Conservation (phyloP, 2,329 filamentous ascomycete genomes). For the Penicillium sp. region DNA sequence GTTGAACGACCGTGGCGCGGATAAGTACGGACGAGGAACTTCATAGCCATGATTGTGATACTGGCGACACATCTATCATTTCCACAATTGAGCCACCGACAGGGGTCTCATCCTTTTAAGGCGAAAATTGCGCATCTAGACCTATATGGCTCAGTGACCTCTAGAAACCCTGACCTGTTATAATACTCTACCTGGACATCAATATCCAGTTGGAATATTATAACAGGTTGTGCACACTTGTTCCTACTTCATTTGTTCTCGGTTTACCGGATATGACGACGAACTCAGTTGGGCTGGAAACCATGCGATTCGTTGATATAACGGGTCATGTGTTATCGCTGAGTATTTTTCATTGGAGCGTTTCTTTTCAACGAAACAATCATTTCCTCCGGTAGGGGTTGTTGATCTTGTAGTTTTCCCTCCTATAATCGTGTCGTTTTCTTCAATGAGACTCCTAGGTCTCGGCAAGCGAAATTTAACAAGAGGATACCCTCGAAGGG, state of each 20-base stretch:
- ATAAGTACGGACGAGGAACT: not conserved
- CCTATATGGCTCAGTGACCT: not conserved
- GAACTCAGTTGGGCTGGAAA: not conserved
- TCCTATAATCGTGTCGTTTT: not conserved
- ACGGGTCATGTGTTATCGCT: not conserved
- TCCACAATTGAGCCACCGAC: constrained; percentile 8
- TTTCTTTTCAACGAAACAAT: not conserved
- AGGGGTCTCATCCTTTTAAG: not conserved
- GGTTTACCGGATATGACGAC: not conserved
- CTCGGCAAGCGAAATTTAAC: not conserved
- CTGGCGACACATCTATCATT: constrained; percentile 6
- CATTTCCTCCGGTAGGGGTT: not conserved
- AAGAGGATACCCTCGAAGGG: not conserved
- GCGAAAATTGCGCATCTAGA: constrained; percentile 1
- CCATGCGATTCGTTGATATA: constrained; percentile 6
- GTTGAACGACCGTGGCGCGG: not conserved
- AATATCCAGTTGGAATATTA: not conserved
- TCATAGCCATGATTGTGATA: not conserved
- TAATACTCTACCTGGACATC: not conserved
- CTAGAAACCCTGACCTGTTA: not conserved
- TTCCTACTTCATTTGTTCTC: not conserved
- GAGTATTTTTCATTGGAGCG: not conserved
- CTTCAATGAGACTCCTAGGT: not conserved
- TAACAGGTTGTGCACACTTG: not conserved
- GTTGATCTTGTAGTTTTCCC: not conserved